Evolutionary conservation across 495 filamentous ascomycete genomes (phyloP), one percentile per base, ranked within the genome.

Genomic region (Podospora pseudoanserina): DNA sequence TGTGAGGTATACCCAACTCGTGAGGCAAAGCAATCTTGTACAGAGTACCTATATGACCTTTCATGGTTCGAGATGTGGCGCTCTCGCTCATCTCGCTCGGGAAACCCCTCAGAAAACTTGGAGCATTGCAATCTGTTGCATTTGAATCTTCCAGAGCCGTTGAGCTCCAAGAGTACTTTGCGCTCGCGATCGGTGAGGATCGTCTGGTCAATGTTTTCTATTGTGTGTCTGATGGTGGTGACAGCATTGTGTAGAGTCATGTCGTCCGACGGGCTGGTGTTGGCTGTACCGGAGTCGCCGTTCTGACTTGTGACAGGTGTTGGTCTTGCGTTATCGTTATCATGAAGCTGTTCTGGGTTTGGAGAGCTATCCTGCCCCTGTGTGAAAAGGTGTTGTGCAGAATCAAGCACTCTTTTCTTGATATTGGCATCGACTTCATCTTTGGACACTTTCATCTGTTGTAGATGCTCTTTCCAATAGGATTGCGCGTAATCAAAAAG

Each of bases 401-500:
- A 56, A 18, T 18, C 5, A 5, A 56, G 5, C 16, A 56, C 5
- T 16, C 19, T 56, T 18, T 23, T 7, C 15, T 23, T 56, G 9
- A 18, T 56, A 23, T 23, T 16, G 16, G 9, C 18, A 23, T 56
- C 54, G 18, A 56, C 18, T 5, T 56, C 54, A 56, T 2, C 18
- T 18, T 56, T 18, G 54, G 54, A 56, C 15, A n/a, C 5, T 6
- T 4, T 56, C 9, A 1, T 16, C 5, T 56, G 3, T 18, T 1
- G 54, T n/a, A 56, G 9, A 56, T 56, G 54, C 15, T 23, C 54
- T 23, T 56, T 18, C 54, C 54, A 11, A 18, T 18, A 56, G 5
- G 63, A n/a, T n/a, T n/a, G 19, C 5, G 63, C 49, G 44, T 65
- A 65, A 19, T 65, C 63, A 7, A 65, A 9, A 32, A 65, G 23